Evolutionary conservation across 1,139 yeast genomes (phyloP).

Genomic region (Scheffersomyces lignicola): DNA sequence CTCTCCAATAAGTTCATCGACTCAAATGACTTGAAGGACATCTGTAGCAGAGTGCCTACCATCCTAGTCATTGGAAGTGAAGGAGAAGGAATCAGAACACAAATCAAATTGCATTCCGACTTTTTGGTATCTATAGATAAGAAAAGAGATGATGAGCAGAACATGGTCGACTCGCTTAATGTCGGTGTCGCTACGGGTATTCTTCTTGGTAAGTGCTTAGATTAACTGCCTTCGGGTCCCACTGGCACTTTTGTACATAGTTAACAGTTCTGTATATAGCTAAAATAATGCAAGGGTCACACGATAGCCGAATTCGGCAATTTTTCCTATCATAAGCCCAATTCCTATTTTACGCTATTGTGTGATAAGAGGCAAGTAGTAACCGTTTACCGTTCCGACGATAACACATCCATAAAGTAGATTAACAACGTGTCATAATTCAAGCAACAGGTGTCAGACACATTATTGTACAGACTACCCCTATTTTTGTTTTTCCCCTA

Average conservation of each 20-base stretch:
- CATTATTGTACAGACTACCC: too few species aligned
- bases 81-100: slow-evolving; percentile 76
- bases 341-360: too few species aligned
- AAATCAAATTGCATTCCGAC: slow-evolving; percentile 62
- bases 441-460: too few species aligned
- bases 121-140: slow-evolving; percentile 55
- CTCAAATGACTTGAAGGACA: slow-evolving; percentile 40
- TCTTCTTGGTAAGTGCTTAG: slow-evolving; percentile 48
- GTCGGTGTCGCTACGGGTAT: slow-evolving; percentile 89
- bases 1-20: slow-evolving; percentile 35
- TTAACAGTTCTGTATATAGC: background rate
- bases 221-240: slow-evolving; percentile 4
- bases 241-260: slow-evolving; percentile 2
- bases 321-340: background rate
- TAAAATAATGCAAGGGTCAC: background rate
- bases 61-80: slow-evolving; percentile 82
- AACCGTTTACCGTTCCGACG: too few species aligned
- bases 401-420: too few species aligned
- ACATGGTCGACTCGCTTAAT: slow-evolving; percentile 73
- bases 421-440: too few species aligned
- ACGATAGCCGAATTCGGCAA: background rate
- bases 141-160: slow-evolving; percentile 30
- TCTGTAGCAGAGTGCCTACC: slow-evolving; percentile 55
- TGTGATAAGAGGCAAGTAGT: too few species aligned
- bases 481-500: too few species aligned